Evolutionary conservation across 371 early-diverging fungal genomes (phyloP), one percentile per base, ranked within the genome.

Genomic region (Mycotypha africana): DNA sequence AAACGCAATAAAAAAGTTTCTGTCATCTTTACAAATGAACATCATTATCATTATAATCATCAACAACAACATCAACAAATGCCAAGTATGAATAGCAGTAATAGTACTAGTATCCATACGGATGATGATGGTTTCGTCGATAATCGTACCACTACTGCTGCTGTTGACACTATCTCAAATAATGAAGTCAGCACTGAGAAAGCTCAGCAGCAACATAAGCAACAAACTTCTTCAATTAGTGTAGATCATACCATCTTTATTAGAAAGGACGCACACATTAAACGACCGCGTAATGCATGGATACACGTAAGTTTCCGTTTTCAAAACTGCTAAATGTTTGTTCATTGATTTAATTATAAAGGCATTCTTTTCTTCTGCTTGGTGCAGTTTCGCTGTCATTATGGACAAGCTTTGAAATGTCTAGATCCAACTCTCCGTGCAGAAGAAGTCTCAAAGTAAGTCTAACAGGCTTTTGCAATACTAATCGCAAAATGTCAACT

Each of bases 281-380:
- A 65, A 41, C 57, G 65, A 40, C 65, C 65, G 34, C 56, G 61
- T 31, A 65, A 65, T 48, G 65, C 65, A 36, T 65, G 65, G 65
- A 65, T 65, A 43, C 65, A 65, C 32, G 64, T 59, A 60, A 53
- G 50, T 39, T 20, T 14, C 15, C n/a, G n/a, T n/a, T n/a, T n/a
- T n/a, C n/a, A n/a, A n/a, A n/a, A n/a, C n/a, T n/a, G n/a, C n/a
- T 21, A 24, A 6, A 15, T 28, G 15, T 33, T 38, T 30, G 16
- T 20, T 19, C 33, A 30, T 35, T 35, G 24, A 15, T 8, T 16
- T 32, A 32, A 38, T 28, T 28, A 28, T n/a, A 33, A 21, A 31
- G n/a, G 20, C 24, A 19, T 44, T 40, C 21, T 15, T 42, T 33
- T 39, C 33, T 38, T 21, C 24, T 26, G 6, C 32, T 16, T n/a